These are phyloP conservation scores for Fusarium austroafricanum DNA, from an alignment of 2,329 filamentous ascomycete species.

Conservation along the genomic window DNA sequence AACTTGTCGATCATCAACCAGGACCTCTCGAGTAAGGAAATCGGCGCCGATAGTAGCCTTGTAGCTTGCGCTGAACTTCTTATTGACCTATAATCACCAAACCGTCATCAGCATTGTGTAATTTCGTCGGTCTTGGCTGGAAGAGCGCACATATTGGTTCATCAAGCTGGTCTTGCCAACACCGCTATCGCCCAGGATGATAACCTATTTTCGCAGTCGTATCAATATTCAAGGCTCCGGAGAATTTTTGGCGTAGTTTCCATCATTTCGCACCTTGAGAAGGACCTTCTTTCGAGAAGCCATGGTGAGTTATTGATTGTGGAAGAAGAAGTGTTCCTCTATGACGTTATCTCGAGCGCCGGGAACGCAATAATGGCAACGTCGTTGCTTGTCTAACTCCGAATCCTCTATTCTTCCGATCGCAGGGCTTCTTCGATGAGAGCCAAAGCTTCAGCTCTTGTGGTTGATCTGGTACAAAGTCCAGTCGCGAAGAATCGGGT, in stretches of 20 bases:
- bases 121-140: conserved; percentile 15
- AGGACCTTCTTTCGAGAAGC: conserved; percentile 90
- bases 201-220: conserved; percentile 72
- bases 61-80: conserved; percentile 99
- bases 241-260: not conserved
- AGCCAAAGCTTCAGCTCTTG: not conserved
- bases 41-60: conserved; percentile 99
- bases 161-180: conserved; percentile 99
- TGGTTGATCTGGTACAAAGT: conserved; percentile 10
- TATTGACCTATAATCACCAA: conserved; percentile 83
- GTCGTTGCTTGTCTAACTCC: conserved; percentile 17
- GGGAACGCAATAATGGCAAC: conserved; percentile 38
- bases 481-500: conserved; percentile 9
- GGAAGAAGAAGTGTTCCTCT: conserved; percentile 34
- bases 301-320: conserved; percentile 63
- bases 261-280: conserved; percentile 73
- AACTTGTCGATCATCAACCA: conserved; percentile 96
- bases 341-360: conserved; percentile 49
- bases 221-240: conserved; percentile 25
- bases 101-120: conserved; percentile 23
- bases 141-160: conserved; percentile 96
- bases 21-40: conserved; percentile 96
- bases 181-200: conserved; percentile 98
- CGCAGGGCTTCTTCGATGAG: not conserved
- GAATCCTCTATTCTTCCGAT: not conserved